Percentiles rank a stretch among this genome's conserved stretches.
These are phyloP conservation scores for Trichoderma gamsii DNA, from an alignment of 495 filamentous ascomycete species.

Conservation along the genomic window DNA sequence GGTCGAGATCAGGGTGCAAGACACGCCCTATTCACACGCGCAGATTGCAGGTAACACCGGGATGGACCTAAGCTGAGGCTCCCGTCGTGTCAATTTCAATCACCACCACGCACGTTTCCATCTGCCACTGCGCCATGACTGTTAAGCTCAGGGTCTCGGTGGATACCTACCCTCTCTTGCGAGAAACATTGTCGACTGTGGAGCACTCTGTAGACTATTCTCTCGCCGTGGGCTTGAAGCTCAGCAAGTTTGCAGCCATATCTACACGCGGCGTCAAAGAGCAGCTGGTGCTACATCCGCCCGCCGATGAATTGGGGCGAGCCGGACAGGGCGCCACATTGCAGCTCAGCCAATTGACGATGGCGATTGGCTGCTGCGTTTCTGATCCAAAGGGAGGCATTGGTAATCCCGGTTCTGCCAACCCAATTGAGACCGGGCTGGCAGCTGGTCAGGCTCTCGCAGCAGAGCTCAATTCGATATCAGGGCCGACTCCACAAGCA, in stretches of 20 bases:
- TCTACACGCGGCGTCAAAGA: neutral
- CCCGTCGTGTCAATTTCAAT: too few species aligned
- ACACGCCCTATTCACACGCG: too few species aligned
- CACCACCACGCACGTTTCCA: too few species aligned
- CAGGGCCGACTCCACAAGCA: neutral
- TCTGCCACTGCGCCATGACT: too few species aligned
- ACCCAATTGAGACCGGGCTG: neutral
- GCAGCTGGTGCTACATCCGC: slow-evolving; percentile 9
- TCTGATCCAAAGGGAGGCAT: neutral
- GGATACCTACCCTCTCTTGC: too few species aligned
- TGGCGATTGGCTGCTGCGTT: neutral
- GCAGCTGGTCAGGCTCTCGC: neutral
- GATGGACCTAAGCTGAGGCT: too few species aligned
- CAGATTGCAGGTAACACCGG: too few species aligned
- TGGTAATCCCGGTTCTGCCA: neutral
- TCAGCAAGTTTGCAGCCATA: neutral
- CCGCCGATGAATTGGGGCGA: neutral
- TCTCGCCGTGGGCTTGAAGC: too few species aligned
- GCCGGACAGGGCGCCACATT: slow-evolving; percentile 9
- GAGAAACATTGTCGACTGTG: too few species aligned
- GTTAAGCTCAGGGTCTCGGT: too few species aligned
- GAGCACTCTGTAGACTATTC: too few species aligned
- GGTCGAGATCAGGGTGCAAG: neutral
- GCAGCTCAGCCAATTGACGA: slow-evolving; percentile 7
- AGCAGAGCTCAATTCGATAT: neutral